These are phyloP conservation scores for Aspergillus spinulosporus DNA, from an alignment of 2,329 filamentous ascomycete species.

Conservation along the genomic window DNA sequence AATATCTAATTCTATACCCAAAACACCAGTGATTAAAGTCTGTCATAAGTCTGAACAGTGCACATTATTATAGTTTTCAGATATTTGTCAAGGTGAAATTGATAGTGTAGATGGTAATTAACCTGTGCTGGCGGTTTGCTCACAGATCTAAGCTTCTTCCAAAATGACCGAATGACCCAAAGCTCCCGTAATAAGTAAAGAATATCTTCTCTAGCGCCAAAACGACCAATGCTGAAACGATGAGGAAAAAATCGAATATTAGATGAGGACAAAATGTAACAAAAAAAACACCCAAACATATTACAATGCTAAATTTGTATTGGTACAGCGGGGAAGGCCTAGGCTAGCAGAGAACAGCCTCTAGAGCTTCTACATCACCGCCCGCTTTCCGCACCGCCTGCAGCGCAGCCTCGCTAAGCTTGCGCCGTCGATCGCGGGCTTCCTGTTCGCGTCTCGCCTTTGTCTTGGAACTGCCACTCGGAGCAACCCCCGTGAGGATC, in stretches of 20 bases:
- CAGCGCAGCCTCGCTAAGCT: conserved; percentile 45
- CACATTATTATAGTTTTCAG: not conserved
- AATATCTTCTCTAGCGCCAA: conserved; percentile 23
- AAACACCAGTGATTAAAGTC: no score
- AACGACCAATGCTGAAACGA: conserved; percentile 29
- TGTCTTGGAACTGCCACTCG: conserved; percentile 87
- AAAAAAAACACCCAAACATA: conserved; percentile 12
- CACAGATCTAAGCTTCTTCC: conserved; percentile 12
- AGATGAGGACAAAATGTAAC: conserved; percentile 5
- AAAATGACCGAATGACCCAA: not conserved
- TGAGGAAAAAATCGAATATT: conserved; percentile 21
- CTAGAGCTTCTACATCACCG: conserved; percentile 47
- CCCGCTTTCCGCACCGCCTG: conserved; percentile 47
- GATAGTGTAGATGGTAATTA: conserved; percentile 2
- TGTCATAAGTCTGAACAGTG: not conserved
- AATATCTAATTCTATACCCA: no score
- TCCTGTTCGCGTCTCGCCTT: conserved; percentile 91
- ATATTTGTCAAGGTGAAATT: not conserved
- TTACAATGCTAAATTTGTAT: conserved; percentile 14
- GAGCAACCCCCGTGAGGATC: conserved; percentile 86
- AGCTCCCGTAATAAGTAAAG: not conserved
- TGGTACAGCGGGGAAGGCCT: conserved; percentile 12
- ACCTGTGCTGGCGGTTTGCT: conserved; percentile 5
- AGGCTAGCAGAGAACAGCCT: conserved; percentile 41
- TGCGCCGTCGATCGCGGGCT: conserved; percentile 69